phyloP scores from a whole-genome alignment of 495 filamentous ascomycete species.

The Neurospora intermedia region DNA sequence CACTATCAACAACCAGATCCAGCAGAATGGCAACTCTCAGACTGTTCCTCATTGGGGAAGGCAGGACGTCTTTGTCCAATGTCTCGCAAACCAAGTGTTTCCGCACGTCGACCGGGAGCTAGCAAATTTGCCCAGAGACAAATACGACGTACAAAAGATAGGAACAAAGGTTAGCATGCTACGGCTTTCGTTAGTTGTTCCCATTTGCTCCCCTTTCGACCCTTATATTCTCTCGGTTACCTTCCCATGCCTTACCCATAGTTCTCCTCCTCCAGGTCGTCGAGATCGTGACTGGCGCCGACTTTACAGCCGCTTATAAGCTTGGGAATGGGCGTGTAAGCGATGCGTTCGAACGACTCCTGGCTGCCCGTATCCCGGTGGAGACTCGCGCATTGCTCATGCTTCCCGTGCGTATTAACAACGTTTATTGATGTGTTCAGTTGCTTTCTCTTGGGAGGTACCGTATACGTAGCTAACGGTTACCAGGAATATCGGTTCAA shows the following conservation, averaged over 20 bases:
- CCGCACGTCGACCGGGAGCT: slow-evolving; percentile 21
- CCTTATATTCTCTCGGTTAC: not conserved
- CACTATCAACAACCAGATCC: not conserved
- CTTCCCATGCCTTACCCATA: slow-evolving; percentile 1
- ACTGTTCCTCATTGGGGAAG: not conserved
- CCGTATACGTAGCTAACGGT: not conserved
- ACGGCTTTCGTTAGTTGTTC: not conserved
- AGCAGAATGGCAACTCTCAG: not conserved
- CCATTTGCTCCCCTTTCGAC: not conserved
- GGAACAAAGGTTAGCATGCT: slow-evolving; percentile 7
- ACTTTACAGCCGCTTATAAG: slow-evolving; percentile 8
- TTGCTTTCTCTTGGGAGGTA: not conserved
- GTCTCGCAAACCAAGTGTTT: slow-evolving; percentile 25
- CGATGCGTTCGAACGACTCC: slow-evolving; percentile 5
- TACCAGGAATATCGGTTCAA: not conserved
- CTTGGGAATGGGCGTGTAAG: slow-evolving; percentile 9
- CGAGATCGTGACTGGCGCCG: slow-evolving; percentile 3
- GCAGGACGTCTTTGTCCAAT: slow-evolving; percentile 1
- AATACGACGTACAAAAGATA: slow-evolving; percentile 1
- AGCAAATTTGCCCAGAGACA: not conserved
- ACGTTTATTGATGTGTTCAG: not conserved
- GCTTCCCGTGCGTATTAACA: slow-evolving; percentile 3
- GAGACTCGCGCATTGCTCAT: slow-evolving; percentile 3
- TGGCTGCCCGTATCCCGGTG: slow-evolving; percentile 2
- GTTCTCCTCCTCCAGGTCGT: slow-evolving; percentile 4